A percentile compares a stretch with the other conserved stretches of the same genome.
Conservation (phyloP, 2,329 filamentous ascomycete genomes). For the Fusarium abutilonis region DNA sequence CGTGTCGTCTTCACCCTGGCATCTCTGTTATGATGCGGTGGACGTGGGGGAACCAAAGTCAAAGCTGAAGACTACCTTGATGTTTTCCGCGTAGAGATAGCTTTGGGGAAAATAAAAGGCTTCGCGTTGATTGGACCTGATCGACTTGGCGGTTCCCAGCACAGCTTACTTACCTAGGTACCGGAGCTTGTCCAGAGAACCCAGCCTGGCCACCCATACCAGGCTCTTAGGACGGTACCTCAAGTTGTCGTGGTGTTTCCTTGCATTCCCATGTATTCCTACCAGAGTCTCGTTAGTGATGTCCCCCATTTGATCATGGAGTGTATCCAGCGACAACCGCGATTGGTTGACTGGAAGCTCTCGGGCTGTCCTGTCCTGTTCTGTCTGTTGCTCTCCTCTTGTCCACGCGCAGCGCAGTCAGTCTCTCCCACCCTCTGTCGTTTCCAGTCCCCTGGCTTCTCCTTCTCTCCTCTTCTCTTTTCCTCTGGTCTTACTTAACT, state of each 20-base stretch:
- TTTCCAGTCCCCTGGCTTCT: slow-evolving; percentile 36
- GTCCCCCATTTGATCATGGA: slow-evolving; percentile 28
- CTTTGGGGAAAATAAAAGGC: slow-evolving; percentile 1
- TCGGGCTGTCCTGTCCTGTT: slow-evolving; percentile 21
- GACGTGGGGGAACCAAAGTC: slow-evolving; percentile 26
- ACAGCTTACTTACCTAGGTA: slow-evolving; percentile 18
- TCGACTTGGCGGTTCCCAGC: slow-evolving; percentile 32
- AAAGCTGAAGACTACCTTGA: slow-evolving; percentile 14
- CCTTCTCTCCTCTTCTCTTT: slow-evolving; percentile 30
- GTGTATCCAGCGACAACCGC: slow-evolving; percentile 35
- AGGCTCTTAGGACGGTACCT: slow-evolving; percentile 37
- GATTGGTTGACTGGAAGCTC: slow-evolving; percentile 36
- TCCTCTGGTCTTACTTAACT: slow-evolving; percentile 8
- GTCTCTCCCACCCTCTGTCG: slow-evolving; percentile 39
- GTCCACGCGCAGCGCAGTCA: slow-evolving; percentile 24
- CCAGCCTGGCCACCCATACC: slow-evolving; percentile 24
- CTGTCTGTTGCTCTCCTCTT: slow-evolving; percentile 13
- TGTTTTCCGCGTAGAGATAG: slow-evolving; percentile 21
- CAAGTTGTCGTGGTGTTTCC: slow-evolving; percentile 19
- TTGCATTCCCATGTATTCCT: slow-evolving; percentile 38
- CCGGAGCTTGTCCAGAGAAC: slow-evolving; percentile 28
- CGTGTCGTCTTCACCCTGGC: background rate
- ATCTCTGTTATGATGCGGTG: slow-evolving; percentile 15
- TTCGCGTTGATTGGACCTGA: slow-evolving; percentile 30
- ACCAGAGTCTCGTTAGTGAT: slow-evolving; percentile 35